Conservation (phyloP, 2,329 filamentous ascomycete genomes). For the Purpureocillium lavendulum region DNA sequence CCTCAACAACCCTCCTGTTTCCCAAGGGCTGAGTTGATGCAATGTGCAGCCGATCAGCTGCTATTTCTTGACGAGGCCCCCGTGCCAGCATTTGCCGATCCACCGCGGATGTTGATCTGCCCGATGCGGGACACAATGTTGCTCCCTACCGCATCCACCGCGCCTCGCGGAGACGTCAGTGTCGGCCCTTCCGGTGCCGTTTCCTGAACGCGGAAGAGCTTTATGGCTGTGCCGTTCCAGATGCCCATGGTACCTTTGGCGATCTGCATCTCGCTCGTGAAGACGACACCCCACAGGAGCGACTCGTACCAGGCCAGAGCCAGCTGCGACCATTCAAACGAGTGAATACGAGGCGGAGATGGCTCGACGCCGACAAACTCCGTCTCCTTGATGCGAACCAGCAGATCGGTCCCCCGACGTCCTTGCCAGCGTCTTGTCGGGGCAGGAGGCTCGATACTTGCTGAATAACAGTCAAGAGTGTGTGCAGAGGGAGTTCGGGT, state of each 20-base stretch:
- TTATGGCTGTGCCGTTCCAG: conserved; percentile 87
- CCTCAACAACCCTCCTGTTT: neutral
- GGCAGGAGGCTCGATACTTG: conserved; percentile 53
- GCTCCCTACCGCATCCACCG: conserved; percentile 87
- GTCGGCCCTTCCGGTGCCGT: conserved; percentile 72
- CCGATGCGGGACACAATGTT: conserved; percentile 84
- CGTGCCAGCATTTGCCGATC: conserved; percentile 14
- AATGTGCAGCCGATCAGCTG: neutral
- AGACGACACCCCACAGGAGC: conserved; percentile 87
- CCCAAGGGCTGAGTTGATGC: too few species aligned
- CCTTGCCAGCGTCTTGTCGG: conserved; percentile 35
- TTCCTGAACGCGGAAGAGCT: conserved; percentile 84
- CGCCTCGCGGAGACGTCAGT: conserved; percentile 75
- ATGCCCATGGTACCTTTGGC: conserved; percentile 81
- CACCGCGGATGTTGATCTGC: conserved; percentile 62
- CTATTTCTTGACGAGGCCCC: conserved; percentile 5
- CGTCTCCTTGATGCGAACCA: conserved; percentile 50
- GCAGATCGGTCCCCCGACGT: conserved; percentile 34
- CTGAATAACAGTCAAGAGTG: conserved; percentile 68
- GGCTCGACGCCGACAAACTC: conserved; percentile 67
- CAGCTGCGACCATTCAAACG: conserved; percentile 89
- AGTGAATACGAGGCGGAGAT: conserved; percentile 67
- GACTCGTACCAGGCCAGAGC: conserved; percentile 95
- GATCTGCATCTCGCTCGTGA: conserved; percentile 81
- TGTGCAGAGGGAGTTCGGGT: conserved; percentile 83